Base-by-base conservation (phyloP, 495 filamentous ascomycete species). In the Daldinia grandis region DNA sequence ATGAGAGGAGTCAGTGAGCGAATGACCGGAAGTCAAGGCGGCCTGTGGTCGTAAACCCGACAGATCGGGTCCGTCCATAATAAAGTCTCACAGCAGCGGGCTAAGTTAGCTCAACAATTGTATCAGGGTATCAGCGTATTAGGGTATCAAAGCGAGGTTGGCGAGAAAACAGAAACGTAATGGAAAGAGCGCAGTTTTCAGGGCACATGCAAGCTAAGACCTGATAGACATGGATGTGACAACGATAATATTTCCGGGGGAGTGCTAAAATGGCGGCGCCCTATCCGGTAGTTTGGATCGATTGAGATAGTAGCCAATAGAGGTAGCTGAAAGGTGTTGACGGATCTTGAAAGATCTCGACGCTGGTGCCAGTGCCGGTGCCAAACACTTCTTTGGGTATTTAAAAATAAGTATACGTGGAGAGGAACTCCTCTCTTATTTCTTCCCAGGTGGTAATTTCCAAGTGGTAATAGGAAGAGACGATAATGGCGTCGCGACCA, bases 231-330 rank as follows among this genome's bases (percentile, higher is more conserved):
- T 68, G 67, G 63, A 57, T 73, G 27, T 58, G 54, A 60, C 59
- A 33, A 24, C 47, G 58, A 51, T 63, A 61, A 57, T 40, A 71
- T 31, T 58, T 56, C 64, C 44, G 70, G 65, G 60, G 57, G 17
- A 49, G 40, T 44, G 63, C 28, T 40, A 62, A 47, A 66, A 40
- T 47, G 42, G 57, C 60, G 56, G 40, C 58, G 25, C 21, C 37
- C 35, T 58, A 68, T 73, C 70, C 64, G 64, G 70, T 17, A 73
- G 56, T 68, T 68, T 68, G 56, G 70, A 33, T 64, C 55, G 56
- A 44, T 40, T 24, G 3, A 33, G 33, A 49, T 27, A 35, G 33
- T 14, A 14, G 12, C 12, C 4, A 35, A 35, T 4, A 35, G 33
- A 47, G 9, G 56, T 62, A 58, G 9, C 70, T 65, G 68, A 72